These are phyloP conservation scores for Trichosporon sp. DNA, from an alignment of 1,284 basidiomycete genomes.

Conservation along the genomic window DNA sequence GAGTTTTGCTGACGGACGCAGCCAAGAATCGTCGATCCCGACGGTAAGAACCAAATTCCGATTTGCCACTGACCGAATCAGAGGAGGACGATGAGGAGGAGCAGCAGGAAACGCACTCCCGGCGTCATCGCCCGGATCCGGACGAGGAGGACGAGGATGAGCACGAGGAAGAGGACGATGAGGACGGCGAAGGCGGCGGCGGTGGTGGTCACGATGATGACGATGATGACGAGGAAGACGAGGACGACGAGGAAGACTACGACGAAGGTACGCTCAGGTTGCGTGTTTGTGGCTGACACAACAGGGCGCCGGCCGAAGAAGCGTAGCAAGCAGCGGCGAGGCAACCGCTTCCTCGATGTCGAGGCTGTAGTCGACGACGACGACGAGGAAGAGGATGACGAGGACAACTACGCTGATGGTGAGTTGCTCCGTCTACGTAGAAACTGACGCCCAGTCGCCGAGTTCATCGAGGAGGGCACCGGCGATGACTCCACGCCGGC, in stretches of 20 bases:
- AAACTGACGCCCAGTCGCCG: conserved; percentile 40
- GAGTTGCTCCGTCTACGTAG: conserved; percentile 22
- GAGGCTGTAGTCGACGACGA: conserved; percentile 92
- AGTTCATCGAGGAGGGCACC: conserved; percentile 73
- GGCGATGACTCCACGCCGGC: conserved; percentile 53
- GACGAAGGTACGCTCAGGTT: conserved; percentile 33
- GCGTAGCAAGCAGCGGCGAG: conserved; percentile 52
- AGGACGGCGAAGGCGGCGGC: conserved; percentile 29
- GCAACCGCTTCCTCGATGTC: conserved; percentile 86
- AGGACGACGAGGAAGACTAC: conserved; percentile 52
- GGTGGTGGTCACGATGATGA: conserved; percentile 40
- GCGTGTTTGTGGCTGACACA: conserved; percentile 7
- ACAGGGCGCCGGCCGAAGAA: conserved; percentile 14
- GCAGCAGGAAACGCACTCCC: conserved; percentile 7
- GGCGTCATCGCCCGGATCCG: background rate
- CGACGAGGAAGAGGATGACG: conserved; percentile 91
- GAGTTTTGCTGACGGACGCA: conserved; percentile 9
- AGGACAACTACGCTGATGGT: conserved; percentile 68
- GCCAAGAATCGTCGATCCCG: conserved; percentile 36
- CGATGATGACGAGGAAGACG: conserved; percentile 56
- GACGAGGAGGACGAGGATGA: conserved; percentile 18
- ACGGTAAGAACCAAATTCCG: conserved; percentile 22
- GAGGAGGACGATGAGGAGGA: conserved; percentile 23
- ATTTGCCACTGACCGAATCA: background rate
- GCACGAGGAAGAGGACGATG: conserved; percentile 50